phyloP scores from a whole-genome alignment of 371 early-diverging fungal genomes.

The Mucor irregularis region DNA sequence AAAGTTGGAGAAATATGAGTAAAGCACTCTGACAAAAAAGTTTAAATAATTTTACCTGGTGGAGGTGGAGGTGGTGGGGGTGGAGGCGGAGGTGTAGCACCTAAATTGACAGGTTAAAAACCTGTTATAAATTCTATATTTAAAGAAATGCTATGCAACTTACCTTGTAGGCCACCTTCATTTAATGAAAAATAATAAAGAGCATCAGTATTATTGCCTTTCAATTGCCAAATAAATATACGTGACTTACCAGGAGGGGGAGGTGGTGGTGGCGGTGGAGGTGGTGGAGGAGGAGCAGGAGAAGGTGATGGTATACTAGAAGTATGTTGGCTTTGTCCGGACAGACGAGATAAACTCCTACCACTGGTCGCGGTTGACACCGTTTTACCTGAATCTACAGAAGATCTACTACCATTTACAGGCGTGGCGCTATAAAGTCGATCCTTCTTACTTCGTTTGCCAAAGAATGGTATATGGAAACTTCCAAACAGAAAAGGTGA shows the following conservation, averaged over 20 bases:
- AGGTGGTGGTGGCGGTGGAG: conserved; percentile 9
- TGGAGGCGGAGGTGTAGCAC: conserved; percentile 10
- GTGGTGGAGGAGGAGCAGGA: not conserved
- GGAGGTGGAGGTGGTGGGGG: conserved; percentile 19
- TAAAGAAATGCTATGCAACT: too few relatives aligned
- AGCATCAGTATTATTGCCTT: too few relatives aligned
- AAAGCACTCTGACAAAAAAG: not conserved
- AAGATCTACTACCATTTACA: not conserved
- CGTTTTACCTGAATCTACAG: too few relatives aligned
- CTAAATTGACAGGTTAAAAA: not conserved
- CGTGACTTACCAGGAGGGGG: conserved; percentile 10
- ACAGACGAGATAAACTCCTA: too few relatives aligned
- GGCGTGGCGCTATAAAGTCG: not conserved
- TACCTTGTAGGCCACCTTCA: too few relatives aligned
- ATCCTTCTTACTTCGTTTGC: conserved; percentile 4
- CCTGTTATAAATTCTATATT: too few relatives aligned
- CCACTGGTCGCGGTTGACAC: too few relatives aligned
- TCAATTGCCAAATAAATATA: not conserved
- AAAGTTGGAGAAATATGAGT: not conserved
- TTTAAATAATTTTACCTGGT: not conserved
- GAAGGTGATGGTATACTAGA: not conserved
- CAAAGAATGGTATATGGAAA: conserved; percentile 5
- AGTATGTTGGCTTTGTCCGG: not conserved
- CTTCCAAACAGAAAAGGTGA: conserved; percentile 3
- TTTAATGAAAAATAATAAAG: too few relatives aligned